Evolutionary conservation across 1,284 basidiomycete species (phyloP), one percentile per base, ranked within the genome.

Genomic region (Rhizoctonia solani): DNA sequence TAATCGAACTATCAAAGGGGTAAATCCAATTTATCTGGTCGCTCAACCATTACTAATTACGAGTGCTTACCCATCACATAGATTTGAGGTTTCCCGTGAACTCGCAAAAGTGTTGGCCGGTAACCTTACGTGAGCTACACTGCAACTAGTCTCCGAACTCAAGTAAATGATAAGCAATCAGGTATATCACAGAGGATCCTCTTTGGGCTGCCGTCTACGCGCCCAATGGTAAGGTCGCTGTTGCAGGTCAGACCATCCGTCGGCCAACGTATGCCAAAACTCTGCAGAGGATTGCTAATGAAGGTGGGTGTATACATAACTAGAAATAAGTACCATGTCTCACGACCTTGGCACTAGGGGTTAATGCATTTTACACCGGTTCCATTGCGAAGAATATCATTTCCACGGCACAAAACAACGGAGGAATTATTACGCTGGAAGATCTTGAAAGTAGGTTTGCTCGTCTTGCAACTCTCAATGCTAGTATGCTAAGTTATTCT

Each of bases 221-320:
- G 5, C 58, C 59, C 2, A 68, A 68, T 39, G 67, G 59, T 2
- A 68, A 49, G 5, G 44, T 66, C 8, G 54, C 61, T 21, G 55
- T 52, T 29, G 44, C 41, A 14, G 67, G 67, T 9, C 47, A 63
- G 32, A 54, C 39, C 9, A 58, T 58, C 23, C 53, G 47, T 23
- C 58, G 67, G 1, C 67, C 67, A 5, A 66, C 58, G 1, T 68
- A 65, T 34, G 67, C 67, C 5, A 54, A 49, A 30, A 68, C 67
- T 2, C 61, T 68, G 14, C 50, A 63, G 29, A 41, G 61, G 23
- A 66, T 68, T 30, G 67, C 59, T 3, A 55, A 53, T n/a, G 29
- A 63, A 21, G 67, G 58, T 61, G 41, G 29, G 21, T 14, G 1
- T 25, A 39, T 19, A 11, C 32, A 25, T 30, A 11, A 5, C 30